These are phyloP conservation scores for Botrytis deweyae DNA, from an alignment of 2,329 filamentous ascomycete genomes.

Conservation along the genomic window DNA sequence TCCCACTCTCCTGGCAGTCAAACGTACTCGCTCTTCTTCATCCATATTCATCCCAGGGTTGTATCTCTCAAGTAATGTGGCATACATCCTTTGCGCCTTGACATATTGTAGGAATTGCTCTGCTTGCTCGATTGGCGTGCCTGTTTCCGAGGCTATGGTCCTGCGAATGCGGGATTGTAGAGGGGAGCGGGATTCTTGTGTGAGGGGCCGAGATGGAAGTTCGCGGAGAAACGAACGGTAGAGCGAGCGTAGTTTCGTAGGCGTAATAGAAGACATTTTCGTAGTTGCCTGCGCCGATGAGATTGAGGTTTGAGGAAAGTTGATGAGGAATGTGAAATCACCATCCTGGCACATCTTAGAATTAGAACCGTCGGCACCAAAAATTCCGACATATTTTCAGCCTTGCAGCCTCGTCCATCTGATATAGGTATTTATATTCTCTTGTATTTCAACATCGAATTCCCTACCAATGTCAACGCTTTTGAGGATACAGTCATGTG, in stretches of 20 bases:
- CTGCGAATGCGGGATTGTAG: slow-evolving; percentile 69
- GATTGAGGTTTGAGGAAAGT: slow-evolving; percentile 3
- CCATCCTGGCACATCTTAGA: neutral
- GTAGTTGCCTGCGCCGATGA: neutral
- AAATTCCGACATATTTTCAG: slow-evolving; percentile 13
- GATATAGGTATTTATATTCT: neutral
- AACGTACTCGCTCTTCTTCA: slow-evolving; percentile 76
- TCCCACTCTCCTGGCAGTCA: slow-evolving; percentile 84
- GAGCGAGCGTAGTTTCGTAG: slow-evolving; percentile 65
- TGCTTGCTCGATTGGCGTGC: slow-evolving; percentile 50
- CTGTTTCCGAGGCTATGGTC: slow-evolving; percentile 50
- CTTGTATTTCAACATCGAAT: neutral
- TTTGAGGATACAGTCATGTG: slow-evolving; percentile 22
- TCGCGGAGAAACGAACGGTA: slow-evolving; percentile 90
- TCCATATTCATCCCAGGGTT: slow-evolving; percentile 90
- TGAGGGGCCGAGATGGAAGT: slow-evolving; percentile 68
- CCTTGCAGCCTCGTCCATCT: slow-evolving; percentile 8
- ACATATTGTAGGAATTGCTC: slow-evolving; percentile 80
- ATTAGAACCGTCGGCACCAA: slow-evolving; percentile 2
- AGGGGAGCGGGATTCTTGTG: slow-evolving; percentile 56
- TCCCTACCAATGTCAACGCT: slow-evolving; percentile 20
- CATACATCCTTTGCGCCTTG: slow-evolving; percentile 81
- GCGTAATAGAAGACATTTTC: slow-evolving; percentile 36
- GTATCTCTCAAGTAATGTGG: slow-evolving; percentile 80
- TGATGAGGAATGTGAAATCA: neutral